Evolutionary conservation across 2,329 filamentous ascomycete species (phyloP), one percentile per base, ranked within the genome.

Genomic region (Penicillium sp.): DNA sequence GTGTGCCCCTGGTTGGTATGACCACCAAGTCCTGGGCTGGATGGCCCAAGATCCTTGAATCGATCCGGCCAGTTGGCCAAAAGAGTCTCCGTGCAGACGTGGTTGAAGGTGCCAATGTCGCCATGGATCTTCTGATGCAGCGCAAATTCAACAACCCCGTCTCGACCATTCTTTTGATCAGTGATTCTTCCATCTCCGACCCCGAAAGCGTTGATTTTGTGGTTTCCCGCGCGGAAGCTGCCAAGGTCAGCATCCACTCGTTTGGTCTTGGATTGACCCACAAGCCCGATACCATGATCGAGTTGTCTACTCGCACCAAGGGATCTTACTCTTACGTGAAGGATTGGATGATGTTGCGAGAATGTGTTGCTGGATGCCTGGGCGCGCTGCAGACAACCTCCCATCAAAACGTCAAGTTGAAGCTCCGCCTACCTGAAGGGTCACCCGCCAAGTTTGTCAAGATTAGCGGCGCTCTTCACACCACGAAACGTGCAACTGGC

Each of bases 271-370:
- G 94, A 51, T 87, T 97, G 80, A 97, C 93, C 0, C 94, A 99
- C 77, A 97, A 97, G 77, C 94, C 94, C 6, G 94, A 99, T 72
- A 97, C 93, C 0, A 96, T 99, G 92, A 96, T 99, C 62, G 93
- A 97, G 76, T 81, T 99, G 13, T 97, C 94, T 0, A 94, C 90
- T 7, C 85, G 92, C 60, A 99, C 94, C 4, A 99, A 97, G 78
- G 94, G 93, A 5, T 96, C 92, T 1, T 99, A 97, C 71, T 96
- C 92, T 1, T 99, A 97, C 69, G 93, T 99, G 66, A 99, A 97
- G 77, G 94, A 99, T 75, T 99, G 94, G 94, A 97, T 97, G 93
- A 99, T 97, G 93, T 83, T 99, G 36, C 89, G 94, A 29, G 94
- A 99, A 75, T 97, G 94, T 73, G 83, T 97, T 44, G 94, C 93